Percentiles rank a stretch among this genome's conserved stretches.
Conservation (phyloP, 176 grass and related monocot genomes). For the Rhynchospora pubera region DNA sequence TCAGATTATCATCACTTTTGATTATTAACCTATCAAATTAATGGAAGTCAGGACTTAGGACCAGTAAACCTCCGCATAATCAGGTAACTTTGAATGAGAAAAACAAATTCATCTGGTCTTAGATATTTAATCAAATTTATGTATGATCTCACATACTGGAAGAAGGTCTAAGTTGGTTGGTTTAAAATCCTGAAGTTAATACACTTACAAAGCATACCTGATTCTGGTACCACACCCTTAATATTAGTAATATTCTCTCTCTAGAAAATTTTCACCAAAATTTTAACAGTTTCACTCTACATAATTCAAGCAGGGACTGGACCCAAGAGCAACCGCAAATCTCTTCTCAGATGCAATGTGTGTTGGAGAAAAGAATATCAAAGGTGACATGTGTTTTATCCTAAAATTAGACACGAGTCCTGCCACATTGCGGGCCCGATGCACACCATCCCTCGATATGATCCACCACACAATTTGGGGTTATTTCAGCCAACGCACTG, state of each 20-base stretch:
- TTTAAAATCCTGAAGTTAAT: not conserved
- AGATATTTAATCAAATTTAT: not conserved
- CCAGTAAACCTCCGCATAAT: not conserved
- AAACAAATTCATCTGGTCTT: not conserved
- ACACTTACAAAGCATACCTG: not conserved
- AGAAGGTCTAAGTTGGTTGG: not conserved
- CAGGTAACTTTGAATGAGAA: not conserved
- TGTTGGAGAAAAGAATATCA: slow-evolving; percentile 86
- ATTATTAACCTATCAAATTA: too few species aligned
- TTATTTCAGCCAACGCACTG: slow-evolving; percentile 95
- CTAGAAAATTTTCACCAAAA: not conserved
- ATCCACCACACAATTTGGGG: slow-evolving; percentile 98
- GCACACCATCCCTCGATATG: slow-evolving; percentile 67
- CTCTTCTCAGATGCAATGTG: slow-evolving; percentile 90
- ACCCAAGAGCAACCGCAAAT: slow-evolving; percentile 75
- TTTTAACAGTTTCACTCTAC: not conserved
- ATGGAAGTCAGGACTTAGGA: too few species aligned
- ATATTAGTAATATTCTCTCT: not conserved
- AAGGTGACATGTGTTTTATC: slow-evolving; percentile 92
- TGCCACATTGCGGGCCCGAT: slow-evolving; percentile 45
- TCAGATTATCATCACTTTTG: not conserved
- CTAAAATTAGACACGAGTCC: slow-evolving; percentile 80
- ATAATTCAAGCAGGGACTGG: slow-evolving; percentile 44
- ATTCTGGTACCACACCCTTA: not conserved
- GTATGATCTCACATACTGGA: not conserved